Conservation (phyloP, 2,329 filamentous ascomycete species). For the Pseudodiploospora longispora region DNA sequence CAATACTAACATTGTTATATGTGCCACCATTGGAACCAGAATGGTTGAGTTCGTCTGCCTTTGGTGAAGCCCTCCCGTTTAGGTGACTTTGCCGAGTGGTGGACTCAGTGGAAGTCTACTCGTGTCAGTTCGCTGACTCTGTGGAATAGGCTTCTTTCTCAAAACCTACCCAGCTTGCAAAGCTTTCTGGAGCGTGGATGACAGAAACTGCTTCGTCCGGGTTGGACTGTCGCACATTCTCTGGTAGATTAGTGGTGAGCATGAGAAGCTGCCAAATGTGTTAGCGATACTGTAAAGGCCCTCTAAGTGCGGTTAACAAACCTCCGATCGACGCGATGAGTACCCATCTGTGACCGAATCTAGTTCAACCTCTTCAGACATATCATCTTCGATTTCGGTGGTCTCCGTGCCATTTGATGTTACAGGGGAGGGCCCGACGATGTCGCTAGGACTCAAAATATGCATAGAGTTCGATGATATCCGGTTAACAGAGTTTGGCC, state of each 20-base stretch:
- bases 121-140: conserved; percentile 13
- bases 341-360: conserved; percentile 12
- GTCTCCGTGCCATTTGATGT: conserved; percentile 77
- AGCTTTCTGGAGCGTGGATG: conserved; percentile 82
- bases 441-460: conserved; percentile 55
- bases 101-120: conserved; percentile 35
- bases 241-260: conserved; percentile 49
- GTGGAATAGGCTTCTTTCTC: not conserved
- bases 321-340: conserved; percentile 21
- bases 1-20: conserved; percentile 16
- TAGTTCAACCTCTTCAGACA: conserved; percentile 48
- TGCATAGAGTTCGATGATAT: conserved; percentile 45
- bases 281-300: conserved; percentile 6
- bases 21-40: conserved; percentile 1
- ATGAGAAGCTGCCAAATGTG: conserved; percentile 35
- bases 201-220: conserved; percentile 81
- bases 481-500: conserved; percentile 41
- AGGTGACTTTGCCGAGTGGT: conserved; percentile 25
- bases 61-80: conserved; percentile 29
- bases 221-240: conserved; percentile 47
- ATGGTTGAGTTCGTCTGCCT: conserved; percentile 21
- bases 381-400: conserved; percentile 78
- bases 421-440: conserved; percentile 74
- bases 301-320: conserved; percentile 10
- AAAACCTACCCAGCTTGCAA: conserved; percentile 64